phyloP scores from a whole-genome alignment of 140 eudicot species.

The Stevia rebaudiana region DNA sequence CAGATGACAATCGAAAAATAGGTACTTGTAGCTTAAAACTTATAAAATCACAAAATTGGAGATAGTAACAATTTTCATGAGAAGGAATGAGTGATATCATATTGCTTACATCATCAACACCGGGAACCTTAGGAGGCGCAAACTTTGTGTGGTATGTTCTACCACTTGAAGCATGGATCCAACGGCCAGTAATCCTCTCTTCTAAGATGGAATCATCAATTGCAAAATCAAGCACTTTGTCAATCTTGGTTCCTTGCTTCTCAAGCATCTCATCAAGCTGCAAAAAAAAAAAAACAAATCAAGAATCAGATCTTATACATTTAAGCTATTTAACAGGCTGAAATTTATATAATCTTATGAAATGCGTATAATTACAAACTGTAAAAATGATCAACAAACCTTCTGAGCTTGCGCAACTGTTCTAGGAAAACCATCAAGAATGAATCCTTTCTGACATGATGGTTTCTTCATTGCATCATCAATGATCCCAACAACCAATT shows the following conservation, averaged over 20 bases:
- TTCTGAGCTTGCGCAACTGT: conserved; percentile 85
- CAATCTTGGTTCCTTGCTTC: conserved; percentile 66
- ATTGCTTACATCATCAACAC: conserved; percentile 79
- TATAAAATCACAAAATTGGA: not conserved
- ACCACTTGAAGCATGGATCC: conserved; percentile 98
- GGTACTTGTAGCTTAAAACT: not conserved
- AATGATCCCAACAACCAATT: conserved; percentile 88
- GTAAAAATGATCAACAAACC: conserved; percentile 30
- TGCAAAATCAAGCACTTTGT: conserved; percentile 69
- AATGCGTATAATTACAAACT: not conserved
- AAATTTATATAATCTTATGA: not conserved
- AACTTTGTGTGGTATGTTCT: conserved; percentile 92
- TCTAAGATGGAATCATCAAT: conserved; percentile 61
- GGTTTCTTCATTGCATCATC: conserved; percentile 95
- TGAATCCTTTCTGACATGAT: conserved; percentile 86
- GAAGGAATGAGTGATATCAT: conserved; percentile 11
- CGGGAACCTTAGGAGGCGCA: conserved; percentile 88
- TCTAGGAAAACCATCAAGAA: conserved; percentile 95
- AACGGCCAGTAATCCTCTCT: conserved; percentile 72
- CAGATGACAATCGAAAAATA: not conserved
- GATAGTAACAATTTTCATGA: not conserved
- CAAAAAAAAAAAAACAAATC: conserved; percentile 14
- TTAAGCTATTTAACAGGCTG: not conserved
- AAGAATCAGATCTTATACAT: not conserved
- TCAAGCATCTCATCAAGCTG: conserved; percentile 97